These are phyloP conservation scores for Ensete ventricosum DNA, from an alignment of 176 grass and related monocot genomes.

Conservation along the genomic window DNA sequence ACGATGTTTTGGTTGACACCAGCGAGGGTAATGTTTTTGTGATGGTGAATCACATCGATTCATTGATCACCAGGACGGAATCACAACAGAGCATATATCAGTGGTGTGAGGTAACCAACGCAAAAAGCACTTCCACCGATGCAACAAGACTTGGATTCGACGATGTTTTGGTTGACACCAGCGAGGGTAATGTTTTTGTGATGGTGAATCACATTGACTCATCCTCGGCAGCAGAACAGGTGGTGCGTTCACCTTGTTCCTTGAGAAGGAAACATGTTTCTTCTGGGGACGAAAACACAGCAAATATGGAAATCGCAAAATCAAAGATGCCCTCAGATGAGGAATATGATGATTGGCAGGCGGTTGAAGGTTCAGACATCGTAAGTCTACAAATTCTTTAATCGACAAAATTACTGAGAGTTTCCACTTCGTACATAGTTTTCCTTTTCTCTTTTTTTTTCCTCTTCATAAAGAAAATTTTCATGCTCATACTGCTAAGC, in stretches of 20 bases:
- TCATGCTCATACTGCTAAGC: neutral
- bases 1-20: constrained; percentile 27
- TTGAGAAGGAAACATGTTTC: constrained; percentile 56
- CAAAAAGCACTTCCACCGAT: constrained; percentile 51
- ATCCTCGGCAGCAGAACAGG: constrained; percentile 38
- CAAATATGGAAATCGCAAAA: constrained; percentile 22
- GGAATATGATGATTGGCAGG: constrained; percentile 50
- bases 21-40: constrained; percentile 48
- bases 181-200: constrained; percentile 47
- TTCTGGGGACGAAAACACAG: constrained; percentile 28
- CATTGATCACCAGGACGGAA: constrained; percentile 51
- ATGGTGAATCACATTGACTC: constrained; percentile 94
- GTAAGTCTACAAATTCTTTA: constrained; percentile 43
- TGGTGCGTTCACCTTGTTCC: constrained; percentile 30
- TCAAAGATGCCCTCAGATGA: constrained; percentile 33
- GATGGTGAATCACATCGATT: constrained; percentile 73
- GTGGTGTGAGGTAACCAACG: constrained; percentile 74
- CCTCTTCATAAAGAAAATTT: neutral
- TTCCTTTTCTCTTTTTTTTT: neutral
- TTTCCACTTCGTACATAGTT: neutral
- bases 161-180: constrained; percentile 23
- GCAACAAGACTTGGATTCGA: constrained; percentile 38
- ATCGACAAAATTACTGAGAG: neutral
- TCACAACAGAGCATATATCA: constrained; percentile 93
- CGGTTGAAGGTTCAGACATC: constrained; percentile 68